Conservation (phyloP, 768 basidiomycete species). For the Fomitopsis serialis region DNA sequence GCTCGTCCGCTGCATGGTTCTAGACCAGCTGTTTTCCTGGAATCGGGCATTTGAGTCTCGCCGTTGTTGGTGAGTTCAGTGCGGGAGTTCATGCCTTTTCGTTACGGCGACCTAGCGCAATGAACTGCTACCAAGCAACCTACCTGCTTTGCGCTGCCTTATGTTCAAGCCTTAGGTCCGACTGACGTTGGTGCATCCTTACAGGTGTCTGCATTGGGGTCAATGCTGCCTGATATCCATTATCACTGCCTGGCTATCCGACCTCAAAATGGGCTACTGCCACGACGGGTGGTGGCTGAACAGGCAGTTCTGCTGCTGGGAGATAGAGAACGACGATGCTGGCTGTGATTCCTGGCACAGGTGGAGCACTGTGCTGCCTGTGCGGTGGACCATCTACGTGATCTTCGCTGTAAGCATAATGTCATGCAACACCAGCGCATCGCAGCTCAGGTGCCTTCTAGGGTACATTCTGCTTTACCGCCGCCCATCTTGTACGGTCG, state of each 20-base stretch:
- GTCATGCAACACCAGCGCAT: background rate
- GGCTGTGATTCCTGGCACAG: constrained; percentile 89
- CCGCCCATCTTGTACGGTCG: constrained; percentile 82
- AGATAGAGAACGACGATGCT: constrained; percentile 78
- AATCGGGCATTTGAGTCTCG: too few relatives aligned
- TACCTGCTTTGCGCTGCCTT: background rate
- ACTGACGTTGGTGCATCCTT: background rate
- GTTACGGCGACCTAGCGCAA: too few relatives aligned
- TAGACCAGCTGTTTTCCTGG: too few relatives aligned
- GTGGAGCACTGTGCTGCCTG: constrained; percentile 71
- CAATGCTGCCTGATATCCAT: constrained; percentile 96
- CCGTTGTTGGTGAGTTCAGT: too few relatives aligned
- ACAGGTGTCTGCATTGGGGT: constrained; percentile 86
- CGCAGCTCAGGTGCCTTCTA: constrained; percentile 23
- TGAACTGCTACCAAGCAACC: too few relatives aligned
- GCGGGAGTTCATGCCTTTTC: too few relatives aligned
- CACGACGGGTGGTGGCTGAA: constrained; percentile 98
- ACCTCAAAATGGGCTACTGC: constrained; percentile 97
- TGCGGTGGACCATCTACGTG: constrained; percentile 84
- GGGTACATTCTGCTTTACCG: constrained; percentile 78
- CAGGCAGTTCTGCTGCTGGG: constrained; percentile 98
- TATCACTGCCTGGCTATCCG: constrained; percentile 94
- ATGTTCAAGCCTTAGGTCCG: background rate
- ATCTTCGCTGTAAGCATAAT: constrained; percentile 70
- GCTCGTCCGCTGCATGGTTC: too few relatives aligned